Conservation (phyloP, 2,329 filamentous ascomycete species). For the Tolypocladium amazonense region DNA sequence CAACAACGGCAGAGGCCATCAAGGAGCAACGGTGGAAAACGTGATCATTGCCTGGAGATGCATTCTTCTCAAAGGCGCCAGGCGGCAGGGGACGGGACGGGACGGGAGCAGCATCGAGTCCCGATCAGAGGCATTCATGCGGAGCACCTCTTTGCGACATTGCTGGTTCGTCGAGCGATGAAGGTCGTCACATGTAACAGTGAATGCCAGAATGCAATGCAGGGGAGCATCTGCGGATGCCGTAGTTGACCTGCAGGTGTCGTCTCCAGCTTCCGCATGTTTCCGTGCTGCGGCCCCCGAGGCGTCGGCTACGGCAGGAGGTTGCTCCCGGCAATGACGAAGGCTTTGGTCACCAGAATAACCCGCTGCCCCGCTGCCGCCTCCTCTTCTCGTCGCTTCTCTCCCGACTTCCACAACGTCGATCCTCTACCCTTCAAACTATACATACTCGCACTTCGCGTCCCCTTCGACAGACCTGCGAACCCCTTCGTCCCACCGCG, state of each 20-base stretch:
- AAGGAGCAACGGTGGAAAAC: no score
- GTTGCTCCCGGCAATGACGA: conserved; percentile 16
- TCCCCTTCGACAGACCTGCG: not conserved
- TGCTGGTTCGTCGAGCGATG: not conserved
- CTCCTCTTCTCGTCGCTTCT: not conserved
- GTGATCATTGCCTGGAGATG: not conserved
- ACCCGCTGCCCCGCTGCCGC: not conserved
- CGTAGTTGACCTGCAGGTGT: not conserved
- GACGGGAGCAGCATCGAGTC: not conserved
- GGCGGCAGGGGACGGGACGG: not conserved
- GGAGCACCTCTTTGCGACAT: not conserved
- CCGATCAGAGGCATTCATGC: not conserved
- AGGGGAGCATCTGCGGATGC: not conserved
- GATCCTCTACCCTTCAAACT: not conserved
- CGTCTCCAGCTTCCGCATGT: conserved; percentile 17
- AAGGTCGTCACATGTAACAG: not conserved
- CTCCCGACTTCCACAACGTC: not conserved
- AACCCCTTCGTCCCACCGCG: not conserved
- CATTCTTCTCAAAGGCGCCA: not conserved
- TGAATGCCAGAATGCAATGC: not conserved
- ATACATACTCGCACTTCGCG: no score
- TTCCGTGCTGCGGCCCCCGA: conserved; percentile 14
- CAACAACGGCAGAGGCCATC: not conserved
- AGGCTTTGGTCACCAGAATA: not conserved
- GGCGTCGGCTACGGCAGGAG: conserved; percentile 18